phyloP scores from a whole-genome alignment of 148 eudicot species.

The Dianthus caryophyllus region DNA sequence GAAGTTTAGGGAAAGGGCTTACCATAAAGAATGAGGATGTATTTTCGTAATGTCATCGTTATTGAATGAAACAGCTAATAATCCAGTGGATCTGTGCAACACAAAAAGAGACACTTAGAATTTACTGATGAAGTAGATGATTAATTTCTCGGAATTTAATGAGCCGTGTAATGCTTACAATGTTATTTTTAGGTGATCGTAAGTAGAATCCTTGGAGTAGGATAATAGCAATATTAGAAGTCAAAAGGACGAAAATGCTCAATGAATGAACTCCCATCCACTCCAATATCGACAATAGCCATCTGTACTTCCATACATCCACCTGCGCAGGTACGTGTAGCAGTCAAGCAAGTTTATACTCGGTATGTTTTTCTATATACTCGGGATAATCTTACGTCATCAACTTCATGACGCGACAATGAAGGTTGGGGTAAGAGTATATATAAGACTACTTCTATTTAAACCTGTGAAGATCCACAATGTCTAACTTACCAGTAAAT shows the following conservation, averaged over 20 bases:
- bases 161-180: conserved; percentile 42
- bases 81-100: conserved; percentile 61
- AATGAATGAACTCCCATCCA: conserved; percentile 81
- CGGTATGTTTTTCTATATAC: neutral
- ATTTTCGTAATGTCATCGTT: conserved; percentile 10
- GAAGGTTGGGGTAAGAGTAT: neutral
- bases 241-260: conserved; percentile 53
- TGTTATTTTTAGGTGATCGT: conserved; percentile 56
- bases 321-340: conserved; percentile 42
- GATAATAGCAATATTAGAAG: conserved; percentile 63
- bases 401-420: neutral
- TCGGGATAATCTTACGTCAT: neutral
- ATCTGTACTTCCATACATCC: conserved; percentile 58
- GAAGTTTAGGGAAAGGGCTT: neutral
- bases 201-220: conserved; percentile 76
- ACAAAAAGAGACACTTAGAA: neutral
- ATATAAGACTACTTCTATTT: neutral
- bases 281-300: conserved; percentile 44
- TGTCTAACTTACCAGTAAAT: conserved; percentile 52
- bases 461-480: neutral
- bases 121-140: neutral
- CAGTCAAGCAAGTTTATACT: conserved; percentile 2
- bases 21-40: conserved; percentile 22
- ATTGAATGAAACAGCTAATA: conserved; percentile 41
- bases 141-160: neutral